Conservation (phyloP, 2,329 filamentous ascomycete genomes). For the Hawksworthiomyces lignivorus region DNA sequence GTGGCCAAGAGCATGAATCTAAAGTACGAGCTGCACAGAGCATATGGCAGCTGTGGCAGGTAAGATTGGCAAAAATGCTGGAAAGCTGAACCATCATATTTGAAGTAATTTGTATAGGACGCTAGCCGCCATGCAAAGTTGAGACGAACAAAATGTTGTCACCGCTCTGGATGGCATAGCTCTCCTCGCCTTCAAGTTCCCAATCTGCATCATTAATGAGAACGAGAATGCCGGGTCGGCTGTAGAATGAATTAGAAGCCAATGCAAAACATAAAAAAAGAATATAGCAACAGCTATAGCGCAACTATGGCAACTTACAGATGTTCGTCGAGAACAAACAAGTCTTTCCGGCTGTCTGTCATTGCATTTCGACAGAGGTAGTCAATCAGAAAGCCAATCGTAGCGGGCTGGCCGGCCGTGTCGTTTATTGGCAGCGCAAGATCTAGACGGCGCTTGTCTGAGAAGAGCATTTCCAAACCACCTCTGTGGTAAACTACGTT, state of each 20-base stretch:
- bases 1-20: neutral
- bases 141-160: constrained; percentile 96
- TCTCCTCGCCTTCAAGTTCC: constrained; percentile 93
- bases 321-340: constrained; percentile 80
- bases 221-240: constrained; percentile 89
- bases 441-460: constrained; percentile 66
- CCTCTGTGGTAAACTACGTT: constrained; percentile 56
- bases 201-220: constrained; percentile 97
- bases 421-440: constrained; percentile 60
- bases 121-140: constrained; percentile 87
- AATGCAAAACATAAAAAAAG: too few relatives aligned
- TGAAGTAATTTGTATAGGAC: too few relatives aligned
- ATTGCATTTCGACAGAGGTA: constrained; percentile 76
- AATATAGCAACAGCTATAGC: too few relatives aligned
- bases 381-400: constrained; percentile 66
- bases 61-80: neutral
- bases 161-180: constrained; percentile 70
- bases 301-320: constrained; percentile 60
- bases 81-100: neutral
- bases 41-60: neutral
- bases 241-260: constrained; percentile 28
- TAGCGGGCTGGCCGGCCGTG: constrained; percentile 52
- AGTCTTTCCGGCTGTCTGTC: constrained; percentile 75
- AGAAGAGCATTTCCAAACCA: constrained; percentile 90
- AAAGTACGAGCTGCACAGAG: too few relatives aligned